These are phyloP conservation scores for Linum trigynum DNA, from an alignment of 345 rosid species.

Conservation along the genomic window DNA sequence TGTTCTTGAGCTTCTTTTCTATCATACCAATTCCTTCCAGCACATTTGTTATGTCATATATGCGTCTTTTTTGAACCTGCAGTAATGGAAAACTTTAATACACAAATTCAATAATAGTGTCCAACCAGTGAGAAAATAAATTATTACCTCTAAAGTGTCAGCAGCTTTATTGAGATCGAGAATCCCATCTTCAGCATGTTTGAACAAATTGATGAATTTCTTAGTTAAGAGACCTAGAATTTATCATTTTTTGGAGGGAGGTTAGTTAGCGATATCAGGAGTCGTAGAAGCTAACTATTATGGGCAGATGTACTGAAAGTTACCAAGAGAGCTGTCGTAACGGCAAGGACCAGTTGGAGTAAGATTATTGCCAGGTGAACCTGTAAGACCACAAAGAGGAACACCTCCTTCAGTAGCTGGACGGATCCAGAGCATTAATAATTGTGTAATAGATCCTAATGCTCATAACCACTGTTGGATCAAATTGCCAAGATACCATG, in stretches of 20 bases:
- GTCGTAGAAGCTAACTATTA: neutral
- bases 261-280: neutral
- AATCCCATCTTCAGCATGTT: constrained; percentile 91
- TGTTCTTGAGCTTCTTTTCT: constrained; percentile 93
- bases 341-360: constrained; percentile 83
- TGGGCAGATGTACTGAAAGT: constrained; percentile 6
- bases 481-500: neutral
- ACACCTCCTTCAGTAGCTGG: constrained; percentile 16
- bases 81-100: constrained; percentile 17
- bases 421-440: neutral
- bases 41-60: constrained; percentile 97
- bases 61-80: constrained; percentile 97
- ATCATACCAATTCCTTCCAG: constrained; percentile 97
- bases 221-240: constrained; percentile 88
- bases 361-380: constrained; percentile 79
- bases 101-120: constrained; percentile 1
- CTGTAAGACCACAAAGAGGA: constrained; percentile 37
- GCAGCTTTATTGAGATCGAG: constrained; percentile 97
- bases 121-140: constrained; percentile 7
- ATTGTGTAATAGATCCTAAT: neutral
- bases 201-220: constrained; percentile 88
- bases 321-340: constrained; percentile 97
- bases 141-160: constrained; percentile 71
- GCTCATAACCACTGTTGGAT: neutral
- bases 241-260: neutral